A percentile compares a stretch with the other conserved stretches of the same genome.
These are phyloP conservation scores for Lodderomyces theae DNA, from an alignment of 1,139 yeast genomes.

Conservation along the genomic window DNA sequence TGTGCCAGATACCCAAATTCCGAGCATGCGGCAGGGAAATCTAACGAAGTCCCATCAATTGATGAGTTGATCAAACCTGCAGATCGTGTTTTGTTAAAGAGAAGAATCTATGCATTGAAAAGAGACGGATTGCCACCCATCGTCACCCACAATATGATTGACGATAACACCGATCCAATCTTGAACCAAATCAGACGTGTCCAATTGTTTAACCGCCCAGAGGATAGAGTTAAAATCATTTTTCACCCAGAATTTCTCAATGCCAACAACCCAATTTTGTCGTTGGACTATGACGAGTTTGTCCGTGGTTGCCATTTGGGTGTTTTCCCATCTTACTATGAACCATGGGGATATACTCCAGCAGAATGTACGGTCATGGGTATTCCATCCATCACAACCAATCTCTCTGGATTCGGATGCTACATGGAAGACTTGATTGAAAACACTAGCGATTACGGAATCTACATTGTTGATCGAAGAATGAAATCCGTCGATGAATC, in stretches of 20 bases:
- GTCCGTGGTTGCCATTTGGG: slow-evolving; percentile 98
- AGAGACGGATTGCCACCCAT: slow-evolving; percentile 89
- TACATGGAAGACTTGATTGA: slow-evolving; percentile 98
- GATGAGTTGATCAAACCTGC: slow-evolving; percentile 85
- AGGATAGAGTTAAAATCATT: slow-evolving; percentile 89
- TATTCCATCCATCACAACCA: slow-evolving; percentile 96
- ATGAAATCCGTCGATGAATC: slow-evolving; percentile 92
- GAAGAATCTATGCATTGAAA: slow-evolving; percentile 91
- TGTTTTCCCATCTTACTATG: slow-evolving; percentile 97
- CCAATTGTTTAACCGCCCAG: slow-evolving; percentile 82
- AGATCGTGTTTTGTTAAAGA: slow-evolving; percentile 84
- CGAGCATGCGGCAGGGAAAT: slow-evolving; percentile 51
- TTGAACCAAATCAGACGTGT: slow-evolving; percentile 90
- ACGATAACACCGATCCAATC: slow-evolving; percentile 88
- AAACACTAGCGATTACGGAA: slow-evolving; percentile 92
- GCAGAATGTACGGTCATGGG: slow-evolving; percentile 99
- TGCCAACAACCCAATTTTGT: slow-evolving; percentile 90
- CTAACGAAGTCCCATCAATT: slow-evolving; percentile 54
- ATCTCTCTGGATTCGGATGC: slow-evolving; percentile 95
- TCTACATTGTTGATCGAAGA: slow-evolving; percentile 94
- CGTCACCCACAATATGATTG: slow-evolving; percentile 97
- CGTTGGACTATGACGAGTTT: slow-evolving; percentile 94
- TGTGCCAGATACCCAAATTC: slow-evolving; percentile 77
- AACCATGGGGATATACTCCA: slow-evolving; percentile 99
- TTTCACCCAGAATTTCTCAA: slow-evolving; percentile 97